Evolutionary conservation across 2,329 filamentous ascomycete genomes (phyloP), one percentile per base, ranked within the genome.

Genomic region (Dothideomycetes sp.): DNA sequence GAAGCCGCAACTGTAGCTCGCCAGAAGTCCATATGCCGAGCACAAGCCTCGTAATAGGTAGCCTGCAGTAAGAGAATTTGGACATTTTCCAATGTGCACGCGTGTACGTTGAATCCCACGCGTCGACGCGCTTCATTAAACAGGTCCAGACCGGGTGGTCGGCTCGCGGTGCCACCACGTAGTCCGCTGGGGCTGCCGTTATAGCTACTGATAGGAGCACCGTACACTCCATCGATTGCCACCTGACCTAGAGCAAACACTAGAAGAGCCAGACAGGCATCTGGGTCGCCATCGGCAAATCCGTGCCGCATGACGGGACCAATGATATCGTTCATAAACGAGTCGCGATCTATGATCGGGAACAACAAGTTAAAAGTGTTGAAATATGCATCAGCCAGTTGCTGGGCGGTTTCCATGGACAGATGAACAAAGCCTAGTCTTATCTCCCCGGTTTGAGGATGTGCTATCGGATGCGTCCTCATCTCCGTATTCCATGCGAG

Each of bases 41-140:
- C 72, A 44, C 70, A 74, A 17, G 65, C 65, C 45, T 66, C 68
- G 45, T 70, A 72, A 46, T 75, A 77, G 1, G 75, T 52, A 70
- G 72, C 72, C 42, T 72, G 65, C 19, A 80, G 58, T 5, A 74
- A 62, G 48, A 70, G 68, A 34, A 75, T 68, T 49, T 79, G 76
- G 5, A 78, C 64, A 43, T 72, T 76, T 47, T 77, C 73, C 18
- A 79, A 53, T 36, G 65, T 73, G 49, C 66, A 73, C 17, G 73
- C 67, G 2, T 69, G 69, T 38, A 71, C 50, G 8, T 69, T 63
- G 50, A 77, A 77, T 0, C 76, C 75, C 51, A 78, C 64, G n/a
- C 73, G 63, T 42, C 66, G 68, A 37, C 75, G 64, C 12, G 74
- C 76, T 53, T 79, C 75, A 45, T 79, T 79, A 56, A 79, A 79